A percentile compares a stretch with the other conserved stretches of the same genome.
These are phyloP conservation scores for Xylariaceae sp. DNA, from an alignment of 2,329 filamentous ascomycete genomes.

Conservation along the genomic window DNA sequence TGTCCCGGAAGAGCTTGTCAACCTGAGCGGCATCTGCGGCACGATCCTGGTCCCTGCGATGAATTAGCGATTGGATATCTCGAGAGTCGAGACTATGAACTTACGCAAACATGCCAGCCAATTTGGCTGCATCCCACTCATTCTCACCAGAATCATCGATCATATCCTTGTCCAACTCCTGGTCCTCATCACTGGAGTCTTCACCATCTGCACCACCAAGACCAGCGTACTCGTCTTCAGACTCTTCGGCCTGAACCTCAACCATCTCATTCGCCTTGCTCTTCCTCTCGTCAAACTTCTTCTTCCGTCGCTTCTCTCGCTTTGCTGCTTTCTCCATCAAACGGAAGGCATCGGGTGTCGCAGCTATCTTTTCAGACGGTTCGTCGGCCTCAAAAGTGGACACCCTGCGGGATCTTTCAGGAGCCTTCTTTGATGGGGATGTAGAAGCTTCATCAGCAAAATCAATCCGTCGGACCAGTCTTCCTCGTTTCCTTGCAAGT, in stretches of 20 bases:
- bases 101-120: conserved; percentile 87
- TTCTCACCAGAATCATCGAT: conserved; percentile 80
- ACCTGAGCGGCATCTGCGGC: conserved; percentile 79
- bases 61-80: conserved; percentile 9
- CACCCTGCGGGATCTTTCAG: conserved; percentile 23
- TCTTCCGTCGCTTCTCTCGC: conserved; percentile 44
- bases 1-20: conserved; percentile 86
- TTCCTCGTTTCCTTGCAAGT: conserved; percentile 55
- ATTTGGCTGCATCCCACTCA: conserved; percentile 69
- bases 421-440: conserved; percentile 43
- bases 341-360: conserved; percentile 52
- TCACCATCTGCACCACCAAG: conserved; percentile 87
- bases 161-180: conserved; percentile 71
- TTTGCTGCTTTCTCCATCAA: conserved; percentile 62
- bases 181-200: conserved; percentile 68
- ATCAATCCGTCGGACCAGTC: conserved; percentile 34
- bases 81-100: conserved; percentile 35
- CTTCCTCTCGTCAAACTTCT: conserved; percentile 75
- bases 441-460: conserved; percentile 18
- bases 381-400: conserved; percentile 34
- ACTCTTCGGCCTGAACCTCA: conserved; percentile 92
- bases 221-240: conserved; percentile 95
- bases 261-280: conserved; percentile 83
- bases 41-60: conserved; percentile 66
- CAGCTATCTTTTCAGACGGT: conserved; percentile 7